Evolutionary conservation across 176 grass and related monocot genomes (phyloP).

Genomic region (Cenchrus americanus): DNA sequence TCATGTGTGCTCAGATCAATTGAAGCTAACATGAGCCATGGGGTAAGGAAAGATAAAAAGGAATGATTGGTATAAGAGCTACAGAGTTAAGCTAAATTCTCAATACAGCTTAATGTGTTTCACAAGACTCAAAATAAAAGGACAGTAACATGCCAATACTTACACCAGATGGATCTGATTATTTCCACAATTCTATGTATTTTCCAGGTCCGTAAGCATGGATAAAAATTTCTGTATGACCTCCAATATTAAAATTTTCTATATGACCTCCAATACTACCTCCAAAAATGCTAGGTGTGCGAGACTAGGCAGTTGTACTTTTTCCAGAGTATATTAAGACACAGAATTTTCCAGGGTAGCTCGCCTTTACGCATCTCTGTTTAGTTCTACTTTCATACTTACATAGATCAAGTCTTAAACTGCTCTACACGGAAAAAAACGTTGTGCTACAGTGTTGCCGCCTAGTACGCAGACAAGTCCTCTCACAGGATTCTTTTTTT

Average conservation of each 20-base stretch:
- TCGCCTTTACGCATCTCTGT: background rate
- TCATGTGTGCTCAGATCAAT: constrained; percentile 10
- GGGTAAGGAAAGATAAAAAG: background rate
- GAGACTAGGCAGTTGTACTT: background rate
- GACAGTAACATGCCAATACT: background rate
- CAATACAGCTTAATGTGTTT: background rate
- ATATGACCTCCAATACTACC: too few species aligned
- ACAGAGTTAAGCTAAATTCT: background rate
- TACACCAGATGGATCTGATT: background rate
- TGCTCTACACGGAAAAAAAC: background rate
- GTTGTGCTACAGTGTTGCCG: background rate
- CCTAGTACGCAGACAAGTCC: background rate
- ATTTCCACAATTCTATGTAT: background rate
- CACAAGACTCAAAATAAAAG: constrained; percentile 2
- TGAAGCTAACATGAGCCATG: constrained; percentile 27
- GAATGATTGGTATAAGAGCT: constrained; percentile 15
- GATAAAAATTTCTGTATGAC: background rate
- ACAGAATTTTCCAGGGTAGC: background rate
- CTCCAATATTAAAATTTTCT: background rate
- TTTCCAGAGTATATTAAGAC: background rate
- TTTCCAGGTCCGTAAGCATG: background rate
- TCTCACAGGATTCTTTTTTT: background rate
- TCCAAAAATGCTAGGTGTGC: background rate
- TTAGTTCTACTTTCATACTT: background rate
- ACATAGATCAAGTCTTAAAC: background rate